A percentile compares a stretch with the other conserved stretches of the same genome.
Evolutionary conservation across 1,284 basidiomycete genomes (phyloP).

Genomic region (Wolfiporia cocos): DNA sequence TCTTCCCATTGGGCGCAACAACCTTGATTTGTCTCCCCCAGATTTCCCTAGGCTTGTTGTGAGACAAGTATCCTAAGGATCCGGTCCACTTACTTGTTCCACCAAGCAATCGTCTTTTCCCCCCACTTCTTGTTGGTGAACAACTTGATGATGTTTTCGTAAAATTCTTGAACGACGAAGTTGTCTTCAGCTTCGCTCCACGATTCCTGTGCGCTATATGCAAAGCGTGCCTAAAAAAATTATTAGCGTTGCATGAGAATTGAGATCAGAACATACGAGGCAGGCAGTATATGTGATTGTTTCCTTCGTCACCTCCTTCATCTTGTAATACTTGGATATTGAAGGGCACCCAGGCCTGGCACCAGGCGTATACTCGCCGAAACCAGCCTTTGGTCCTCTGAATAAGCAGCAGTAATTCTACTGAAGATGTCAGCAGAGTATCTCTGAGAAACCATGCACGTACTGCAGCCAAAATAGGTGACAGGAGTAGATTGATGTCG

Average conservation of each 20-base stretch:
- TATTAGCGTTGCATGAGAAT: no score
- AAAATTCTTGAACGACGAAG: background rate
- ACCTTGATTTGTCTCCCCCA: no score
- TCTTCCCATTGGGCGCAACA: no score
- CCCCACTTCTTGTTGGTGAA: background rate
- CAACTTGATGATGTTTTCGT: background rate
- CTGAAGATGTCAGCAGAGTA: no score
- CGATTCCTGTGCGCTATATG: background rate
- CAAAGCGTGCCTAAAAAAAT: background rate
- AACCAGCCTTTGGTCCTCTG: no score
- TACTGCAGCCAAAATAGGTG: no score
- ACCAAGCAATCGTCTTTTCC: background rate
- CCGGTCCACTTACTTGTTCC: background rate
- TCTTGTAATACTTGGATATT: background rate
- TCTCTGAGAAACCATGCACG: no score
- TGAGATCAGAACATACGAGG: no score
- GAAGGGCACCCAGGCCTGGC: background rate
- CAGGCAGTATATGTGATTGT: background rate
- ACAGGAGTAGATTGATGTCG: background rate
- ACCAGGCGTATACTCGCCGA: background rate
- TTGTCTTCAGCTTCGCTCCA: background rate
- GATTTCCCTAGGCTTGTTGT: no score
- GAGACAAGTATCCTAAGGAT: no score
- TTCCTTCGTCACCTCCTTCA: background rate
- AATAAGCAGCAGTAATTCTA: no score